A percentile compares a stretch with the other conserved stretches of the same genome.
Conservation (phyloP, 208 protist species). For the Trypanosoma caninum region DNA sequence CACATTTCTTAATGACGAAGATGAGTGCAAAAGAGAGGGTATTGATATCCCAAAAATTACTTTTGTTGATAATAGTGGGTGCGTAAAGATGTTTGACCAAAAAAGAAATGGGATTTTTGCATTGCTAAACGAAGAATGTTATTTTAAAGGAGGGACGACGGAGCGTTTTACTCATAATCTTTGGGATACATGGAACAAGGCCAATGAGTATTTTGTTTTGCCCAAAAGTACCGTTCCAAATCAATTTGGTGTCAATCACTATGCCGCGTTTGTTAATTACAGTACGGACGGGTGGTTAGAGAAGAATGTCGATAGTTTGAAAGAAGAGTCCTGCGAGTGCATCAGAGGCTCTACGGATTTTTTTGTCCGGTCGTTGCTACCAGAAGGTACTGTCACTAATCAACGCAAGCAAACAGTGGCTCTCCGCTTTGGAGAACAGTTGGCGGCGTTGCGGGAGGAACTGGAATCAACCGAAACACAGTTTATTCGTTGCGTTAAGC, state of each 20-base stretch:
- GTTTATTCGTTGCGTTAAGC: slow-evolving; percentile 94
- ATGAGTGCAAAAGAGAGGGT: slow-evolving; percentile 83
- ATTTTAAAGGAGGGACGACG: slow-evolving; percentile 73
- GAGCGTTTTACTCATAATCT: slow-evolving; percentile 74
- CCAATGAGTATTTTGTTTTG: slow-evolving; percentile 70
- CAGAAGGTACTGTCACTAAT: slow-evolving; percentile 30
- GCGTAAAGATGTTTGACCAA: slow-evolving; percentile 85
- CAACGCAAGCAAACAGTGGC: slow-evolving; percentile 79
- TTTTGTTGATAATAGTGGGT: slow-evolving; percentile 88
- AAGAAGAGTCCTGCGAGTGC: slow-evolving; percentile 73
- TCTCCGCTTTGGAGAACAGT: slow-evolving; percentile 78
- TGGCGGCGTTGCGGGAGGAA: slow-evolving; percentile 59
- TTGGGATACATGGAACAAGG: slow-evolving; percentile 57
- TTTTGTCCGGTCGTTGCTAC: slow-evolving; percentile 68
- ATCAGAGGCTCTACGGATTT: slow-evolving; percentile 37
- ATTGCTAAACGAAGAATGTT: slow-evolving; percentile 89
- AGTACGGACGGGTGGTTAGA: slow-evolving; percentile 87
- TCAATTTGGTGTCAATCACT: slow-evolving; percentile 91
- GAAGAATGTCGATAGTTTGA: slow-evolving; percentile 90
- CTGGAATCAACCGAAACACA: slow-evolving; percentile 90
- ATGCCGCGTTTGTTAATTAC: slow-evolving; percentile 87
- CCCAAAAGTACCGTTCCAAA: slow-evolving; percentile 84
- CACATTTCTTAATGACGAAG: slow-evolving; percentile 94
- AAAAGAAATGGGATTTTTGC: slow-evolving; percentile 74
- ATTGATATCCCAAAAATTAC: slow-evolving; percentile 72